Evolutionary conservation across 305 asterid species (phyloP).

Genomic region (Striga hermonthica): DNA sequence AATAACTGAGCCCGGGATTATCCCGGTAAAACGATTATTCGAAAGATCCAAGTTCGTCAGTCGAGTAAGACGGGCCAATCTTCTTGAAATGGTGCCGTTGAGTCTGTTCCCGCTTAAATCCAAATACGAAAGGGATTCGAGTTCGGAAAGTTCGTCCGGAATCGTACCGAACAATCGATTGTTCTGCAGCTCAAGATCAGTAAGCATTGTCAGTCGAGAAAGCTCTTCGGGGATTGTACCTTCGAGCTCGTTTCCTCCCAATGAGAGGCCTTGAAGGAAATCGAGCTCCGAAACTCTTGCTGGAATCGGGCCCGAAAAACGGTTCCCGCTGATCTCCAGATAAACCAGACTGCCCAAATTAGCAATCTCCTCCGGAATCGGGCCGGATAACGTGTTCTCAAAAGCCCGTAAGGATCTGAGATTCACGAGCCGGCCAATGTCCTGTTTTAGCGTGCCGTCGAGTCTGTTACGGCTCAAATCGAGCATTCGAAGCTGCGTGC

Average conservation of each 20-base stretch:
- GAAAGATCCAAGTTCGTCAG: constrained; percentile 59
- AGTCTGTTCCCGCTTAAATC: constrained; percentile 68
- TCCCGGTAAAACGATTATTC: constrained; percentile 50
- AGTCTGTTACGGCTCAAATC: constrained; percentile 45
- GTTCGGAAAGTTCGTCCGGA: constrained; percentile 49
- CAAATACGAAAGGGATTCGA: constrained; percentile 48
- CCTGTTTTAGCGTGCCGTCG: constrained; percentile 43
- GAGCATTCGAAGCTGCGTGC: constrained; percentile 48
- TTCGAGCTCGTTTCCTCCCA: constrained; percentile 48
- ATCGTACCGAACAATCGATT: constrained; percentile 54
- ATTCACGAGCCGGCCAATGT: constrained; percentile 45
- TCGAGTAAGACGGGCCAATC: constrained; percentile 43
- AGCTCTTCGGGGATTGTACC: constrained; percentile 59
- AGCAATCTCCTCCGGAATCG: constrained; percentile 64
- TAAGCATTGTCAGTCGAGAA: constrained; percentile 48
- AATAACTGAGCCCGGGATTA: constrained; percentile 45
- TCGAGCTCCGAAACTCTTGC: constrained; percentile 50
- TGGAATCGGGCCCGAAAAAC: constrained; percentile 65
- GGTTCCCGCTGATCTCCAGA: constrained; percentile 45
- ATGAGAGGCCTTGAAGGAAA: constrained; percentile 57
- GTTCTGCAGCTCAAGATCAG: constrained; percentile 48
- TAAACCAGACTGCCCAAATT: constrained; percentile 48
- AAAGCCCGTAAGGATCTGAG: constrained; percentile 42
- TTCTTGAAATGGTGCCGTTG: constrained; percentile 53
- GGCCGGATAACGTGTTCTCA: constrained; percentile 44